phyloP scores from a whole-genome alignment of 1,139 yeast species.

The Suhomyces atakaporum region DNA sequence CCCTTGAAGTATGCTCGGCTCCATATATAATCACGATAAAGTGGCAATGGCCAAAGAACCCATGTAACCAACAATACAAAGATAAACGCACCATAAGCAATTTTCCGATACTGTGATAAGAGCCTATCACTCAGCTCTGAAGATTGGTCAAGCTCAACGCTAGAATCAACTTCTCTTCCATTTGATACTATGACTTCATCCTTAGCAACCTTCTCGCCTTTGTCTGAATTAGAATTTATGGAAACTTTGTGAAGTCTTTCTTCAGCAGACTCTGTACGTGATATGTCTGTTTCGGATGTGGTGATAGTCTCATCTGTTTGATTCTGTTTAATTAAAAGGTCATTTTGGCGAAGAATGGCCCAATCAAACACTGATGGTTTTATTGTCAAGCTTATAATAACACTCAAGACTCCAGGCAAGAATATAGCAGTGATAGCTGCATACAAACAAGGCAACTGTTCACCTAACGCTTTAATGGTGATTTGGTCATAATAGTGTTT shows the following conservation, averaged over 20 bases:
- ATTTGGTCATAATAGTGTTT: conserved; percentile 27
- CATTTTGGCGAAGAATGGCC: conserved; percentile 27
- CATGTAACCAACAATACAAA: conserved; percentile 33
- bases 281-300: too few species aligned
- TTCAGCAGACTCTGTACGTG: too few species aligned
- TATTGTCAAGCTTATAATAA: conserved; percentile 27
- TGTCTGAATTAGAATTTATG: too few species aligned
- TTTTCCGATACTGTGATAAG: conserved; percentile 15
- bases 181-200: background rate
- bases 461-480: conserved; percentile 19
- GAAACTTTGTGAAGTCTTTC: too few species aligned
- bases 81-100: conserved; percentile 32
- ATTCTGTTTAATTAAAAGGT: conserved; percentile 21
- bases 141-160: background rate
- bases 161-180: background rate
- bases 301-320: too few species aligned
- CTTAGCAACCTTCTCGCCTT: conserved; percentile 8
- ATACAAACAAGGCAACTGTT: conserved; percentile 13
- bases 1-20: conserved; percentile 42
- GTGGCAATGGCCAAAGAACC: conserved; percentile 51
- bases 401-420: conserved; percentile 31
- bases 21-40: conserved; percentile 46
- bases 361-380: conserved; percentile 36
- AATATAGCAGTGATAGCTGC: conserved; percentile 31
- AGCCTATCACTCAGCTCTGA: conserved; percentile 1